Evolutionary conservation across 2,329 filamentous ascomycete species (phyloP).

Genomic region (Sarocladium kiliense): DNA sequence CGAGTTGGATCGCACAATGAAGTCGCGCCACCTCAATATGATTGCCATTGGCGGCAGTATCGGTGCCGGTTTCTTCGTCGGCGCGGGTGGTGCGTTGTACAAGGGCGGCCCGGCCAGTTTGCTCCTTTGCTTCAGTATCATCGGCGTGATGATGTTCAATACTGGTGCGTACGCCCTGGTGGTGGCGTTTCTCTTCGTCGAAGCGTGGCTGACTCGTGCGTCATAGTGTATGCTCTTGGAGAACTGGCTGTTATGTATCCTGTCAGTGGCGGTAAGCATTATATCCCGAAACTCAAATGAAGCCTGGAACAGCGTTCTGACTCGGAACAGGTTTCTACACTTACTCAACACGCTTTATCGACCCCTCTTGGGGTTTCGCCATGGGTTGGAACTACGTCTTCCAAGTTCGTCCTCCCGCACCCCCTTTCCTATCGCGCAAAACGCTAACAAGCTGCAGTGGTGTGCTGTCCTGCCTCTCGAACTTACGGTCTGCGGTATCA

Average conservation of each 20-base stretch:
- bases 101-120: conserved; percentile 35
- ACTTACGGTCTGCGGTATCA: conserved; percentile 44
- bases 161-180: conserved; percentile 23
- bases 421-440: not conserved
- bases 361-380: conserved; percentile 51
- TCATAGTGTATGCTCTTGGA: conserved; percentile 47
- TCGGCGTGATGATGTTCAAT: conserved; percentile 50
- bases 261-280: conserved; percentile 41
- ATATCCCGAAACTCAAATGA: not conserved
- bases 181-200: not conserved
- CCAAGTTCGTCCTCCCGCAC: not conserved
- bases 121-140: conserved; percentile 39
- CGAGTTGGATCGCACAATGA: conserved; percentile 40
- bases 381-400: conserved; percentile 45
- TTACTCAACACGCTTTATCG: conserved; percentile 54
- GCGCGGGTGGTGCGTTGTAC: conserved; percentile 44
- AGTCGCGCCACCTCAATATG: conserved; percentile 53
- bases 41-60: conserved; percentile 50
- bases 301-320: not conserved
- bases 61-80: conserved; percentile 53
- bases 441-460: conserved; percentile 34
- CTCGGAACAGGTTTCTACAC: conserved; percentile 40
- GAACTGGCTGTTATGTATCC: conserved; percentile 55
- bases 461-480: conserved; percentile 41
- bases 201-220: not conserved